phyloP scores from a whole-genome alignment of 2,329 filamentous ascomycete species.

The Hymenoscyphus salicellus region DNA sequence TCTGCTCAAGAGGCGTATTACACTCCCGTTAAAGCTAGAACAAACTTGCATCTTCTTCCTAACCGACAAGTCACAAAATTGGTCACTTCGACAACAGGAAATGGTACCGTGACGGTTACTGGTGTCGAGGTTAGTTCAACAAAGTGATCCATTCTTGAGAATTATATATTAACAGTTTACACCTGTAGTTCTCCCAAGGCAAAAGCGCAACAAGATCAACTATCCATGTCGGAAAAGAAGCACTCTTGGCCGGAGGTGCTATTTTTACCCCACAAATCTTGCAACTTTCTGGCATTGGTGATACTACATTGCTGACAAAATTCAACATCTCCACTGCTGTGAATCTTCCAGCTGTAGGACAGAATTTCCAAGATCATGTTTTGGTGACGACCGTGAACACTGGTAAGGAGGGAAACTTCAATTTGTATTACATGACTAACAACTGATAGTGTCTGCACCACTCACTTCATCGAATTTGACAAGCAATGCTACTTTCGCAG shows the following conservation, averaged over 20 bases:
- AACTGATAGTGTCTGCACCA: neutral
- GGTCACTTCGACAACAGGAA: neutral
- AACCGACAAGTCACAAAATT: neutral
- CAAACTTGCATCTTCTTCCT: conserved; percentile 2
- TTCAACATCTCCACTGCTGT: conserved; percentile 34
- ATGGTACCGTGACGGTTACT: neutral
- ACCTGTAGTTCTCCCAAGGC: neutral
- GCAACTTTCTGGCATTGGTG: conserved; percentile 29
- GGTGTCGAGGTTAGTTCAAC: neutral
- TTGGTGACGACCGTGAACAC: neutral
- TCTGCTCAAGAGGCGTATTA: neutral
- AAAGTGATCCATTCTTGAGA: neutral
- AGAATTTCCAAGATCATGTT: conserved; percentile 34
- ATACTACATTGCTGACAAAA: conserved; percentile 30
- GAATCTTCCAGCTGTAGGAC: conserved; percentile 42
- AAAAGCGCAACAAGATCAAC: neutral
- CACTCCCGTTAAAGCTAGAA: neutral
- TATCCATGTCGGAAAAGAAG: conserved; percentile 27
- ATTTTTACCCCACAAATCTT: conserved; percentile 28
- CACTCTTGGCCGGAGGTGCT: conserved; percentile 38
- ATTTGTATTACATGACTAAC: neutral
- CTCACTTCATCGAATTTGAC: neutral
- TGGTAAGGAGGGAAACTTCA: no score
- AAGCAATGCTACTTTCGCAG: neutral
- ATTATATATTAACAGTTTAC: neutral